Evolutionary conservation across 768 basidiomycete species (phyloP).

Genomic region (Tephrocybe rancida): DNA sequence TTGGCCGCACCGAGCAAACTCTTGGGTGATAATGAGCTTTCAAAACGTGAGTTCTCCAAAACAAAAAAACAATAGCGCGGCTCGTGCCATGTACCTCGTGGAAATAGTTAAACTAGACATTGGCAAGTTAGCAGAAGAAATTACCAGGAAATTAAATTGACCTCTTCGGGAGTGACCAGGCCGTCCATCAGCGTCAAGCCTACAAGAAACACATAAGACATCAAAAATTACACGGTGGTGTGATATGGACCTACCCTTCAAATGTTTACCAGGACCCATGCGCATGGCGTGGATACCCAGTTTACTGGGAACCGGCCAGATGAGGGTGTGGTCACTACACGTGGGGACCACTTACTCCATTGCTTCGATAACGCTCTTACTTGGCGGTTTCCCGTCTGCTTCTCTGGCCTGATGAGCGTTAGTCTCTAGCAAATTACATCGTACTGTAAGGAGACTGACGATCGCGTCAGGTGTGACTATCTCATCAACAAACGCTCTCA

Average conservation of each 20-base stretch:
- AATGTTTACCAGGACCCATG: slow-evolving; percentile 90
- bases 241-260: slow-evolving; percentile 44
- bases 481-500: slow-evolving; percentile 77
- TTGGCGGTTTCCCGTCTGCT: slow-evolving; percentile 88
- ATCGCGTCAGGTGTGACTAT: slow-evolving; percentile 58
- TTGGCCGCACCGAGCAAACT: slow-evolving; percentile 66
- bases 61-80: background rate
- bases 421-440: slow-evolving; percentile 18
- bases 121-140: background rate
- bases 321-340: slow-evolving; percentile 42
- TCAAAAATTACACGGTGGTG: background rate
- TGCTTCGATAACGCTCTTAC: slow-evolving; percentile 72
- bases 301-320: slow-evolving; percentile 39
- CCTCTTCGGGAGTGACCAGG: slow-evolving; percentile 78
- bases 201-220: slow-evolving; percentile 3
- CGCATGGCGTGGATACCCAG: slow-evolving; percentile 88
- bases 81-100: slow-evolving; percentile 52
- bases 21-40: slow-evolving; percentile 78
- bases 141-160: slow-evolving; percentile 21
- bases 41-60: background rate
- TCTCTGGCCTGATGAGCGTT: slow-evolving; percentile 65
- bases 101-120: slow-evolving; percentile 80
- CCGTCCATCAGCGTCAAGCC: slow-evolving; percentile 81
- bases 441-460: slow-evolving; percentile 25
- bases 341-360: slow-evolving; percentile 53